phyloP scores from a whole-genome alignment of 805 yeast species.

The Debaryomyces castellii region DNA sequence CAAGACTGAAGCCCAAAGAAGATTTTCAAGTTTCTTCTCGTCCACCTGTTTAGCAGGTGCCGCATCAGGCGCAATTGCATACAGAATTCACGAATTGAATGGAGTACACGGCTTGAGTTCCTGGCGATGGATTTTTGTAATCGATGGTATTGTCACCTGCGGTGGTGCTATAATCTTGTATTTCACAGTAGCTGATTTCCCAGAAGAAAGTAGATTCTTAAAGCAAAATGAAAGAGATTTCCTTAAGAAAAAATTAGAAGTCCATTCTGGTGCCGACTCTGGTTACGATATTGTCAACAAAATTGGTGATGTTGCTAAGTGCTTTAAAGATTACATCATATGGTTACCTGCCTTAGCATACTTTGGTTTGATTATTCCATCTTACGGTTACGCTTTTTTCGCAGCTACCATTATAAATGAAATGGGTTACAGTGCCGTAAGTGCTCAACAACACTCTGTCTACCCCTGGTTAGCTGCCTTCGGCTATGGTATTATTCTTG shows the following conservation, averaged over 20 bases:
- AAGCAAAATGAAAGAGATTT: constrained; percentile 52
- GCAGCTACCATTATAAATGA: constrained; percentile 64
- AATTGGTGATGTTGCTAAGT: constrained; percentile 41
- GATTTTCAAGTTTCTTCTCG: constrained; percentile 68
- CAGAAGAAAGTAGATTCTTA: constrained; percentile 59
- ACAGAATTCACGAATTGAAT: constrained; percentile 56
- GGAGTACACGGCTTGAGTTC: constrained; percentile 39
- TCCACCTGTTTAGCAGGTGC: constrained; percentile 78
- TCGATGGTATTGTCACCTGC: constrained; percentile 43
- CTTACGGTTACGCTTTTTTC: constrained; percentile 74
- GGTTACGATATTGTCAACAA: constrained; percentile 50
- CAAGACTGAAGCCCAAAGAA: constrained; percentile 62
- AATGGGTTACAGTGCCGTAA: constrained; percentile 65
- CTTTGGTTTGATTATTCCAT: constrained; percentile 67
- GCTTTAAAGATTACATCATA: constrained; percentile 60
- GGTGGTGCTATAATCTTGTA: constrained; percentile 36
- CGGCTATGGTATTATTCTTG: constrained; percentile 61
- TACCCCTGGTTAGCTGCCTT: constrained; percentile 85
- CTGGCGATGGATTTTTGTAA: constrained; percentile 54
- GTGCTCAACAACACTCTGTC: constrained; percentile 78
- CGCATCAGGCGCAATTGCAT: constrained; percentile 73
- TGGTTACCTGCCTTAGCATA: constrained; percentile 60
- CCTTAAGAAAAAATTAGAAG: constrained; percentile 57
- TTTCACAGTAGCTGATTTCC: constrained; percentile 67
- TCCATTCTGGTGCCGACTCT: constrained; percentile 44